Conservation (phyloP, 1,284 basidiomycete genomes). For the Exsudoporus floridanus region DNA sequence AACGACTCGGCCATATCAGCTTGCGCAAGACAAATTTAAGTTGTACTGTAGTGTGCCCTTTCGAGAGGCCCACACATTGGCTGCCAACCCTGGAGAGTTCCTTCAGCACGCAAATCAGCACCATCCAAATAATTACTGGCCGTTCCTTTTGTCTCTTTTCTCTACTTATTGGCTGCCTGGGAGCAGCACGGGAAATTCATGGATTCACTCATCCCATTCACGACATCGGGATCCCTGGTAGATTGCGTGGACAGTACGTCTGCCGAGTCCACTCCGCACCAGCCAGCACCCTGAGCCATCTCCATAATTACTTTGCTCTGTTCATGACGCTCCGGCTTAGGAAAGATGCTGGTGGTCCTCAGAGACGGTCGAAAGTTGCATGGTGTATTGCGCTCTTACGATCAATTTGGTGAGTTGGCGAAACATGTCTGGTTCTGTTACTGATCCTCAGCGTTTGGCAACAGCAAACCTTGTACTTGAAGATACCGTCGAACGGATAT, state of each 20-base stretch:
- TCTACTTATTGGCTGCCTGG: conserved; percentile 40
- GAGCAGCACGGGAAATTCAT: conserved; percentile 47
- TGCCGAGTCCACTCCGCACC: conserved; percentile 55
- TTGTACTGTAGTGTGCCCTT: background rate
- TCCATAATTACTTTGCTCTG: conserved; percentile 33
- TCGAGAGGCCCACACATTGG: background rate
- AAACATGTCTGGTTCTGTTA: background rate
- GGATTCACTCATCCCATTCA: conserved; percentile 96
- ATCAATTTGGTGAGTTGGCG: conserved; percentile 89
- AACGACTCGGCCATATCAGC: conserved; percentile 83
- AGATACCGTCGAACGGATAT: conserved; percentile 87
- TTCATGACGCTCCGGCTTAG: conserved; percentile 46
- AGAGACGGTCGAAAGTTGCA: conserved; percentile 96
- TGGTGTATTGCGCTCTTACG: conserved; percentile 95
- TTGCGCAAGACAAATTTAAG: conserved; percentile 3
- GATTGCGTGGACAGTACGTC: conserved; percentile 99
- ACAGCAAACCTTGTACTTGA: conserved; percentile 92
- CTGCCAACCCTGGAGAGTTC: background rate
- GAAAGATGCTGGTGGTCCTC: conserved; percentile 97
- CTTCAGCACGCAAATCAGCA: conserved; percentile 6
- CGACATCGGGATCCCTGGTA: conserved; percentile 93
- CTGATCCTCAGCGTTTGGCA: conserved; percentile 5
- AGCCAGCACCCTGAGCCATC: conserved; percentile 51
- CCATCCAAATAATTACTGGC: conserved; percentile 17
- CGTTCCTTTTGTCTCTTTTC: conserved; percentile 26